Conservation (phyloP, 2,329 filamentous ascomycete species). For the Calonectria fujianensis region DNA sequence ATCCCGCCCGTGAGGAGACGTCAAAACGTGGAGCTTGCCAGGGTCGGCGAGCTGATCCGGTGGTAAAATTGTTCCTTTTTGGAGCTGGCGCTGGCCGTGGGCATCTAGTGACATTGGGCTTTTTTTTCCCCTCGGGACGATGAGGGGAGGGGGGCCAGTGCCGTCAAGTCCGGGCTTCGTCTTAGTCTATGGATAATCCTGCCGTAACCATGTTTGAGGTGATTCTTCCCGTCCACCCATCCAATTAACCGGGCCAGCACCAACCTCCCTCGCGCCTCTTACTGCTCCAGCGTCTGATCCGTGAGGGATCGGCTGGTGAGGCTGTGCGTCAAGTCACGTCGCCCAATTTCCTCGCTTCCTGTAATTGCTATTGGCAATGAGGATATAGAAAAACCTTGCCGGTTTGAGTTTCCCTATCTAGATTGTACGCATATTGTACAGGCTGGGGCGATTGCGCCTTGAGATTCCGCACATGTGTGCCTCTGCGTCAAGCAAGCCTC, state of each 20-base stretch:
- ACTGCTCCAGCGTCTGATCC: not conserved
- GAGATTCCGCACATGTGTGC: not conserved
- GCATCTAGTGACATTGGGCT: conserved; percentile 3
- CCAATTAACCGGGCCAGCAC: conserved; percentile 2
- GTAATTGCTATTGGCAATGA: not conserved
- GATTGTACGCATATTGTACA: not conserved
- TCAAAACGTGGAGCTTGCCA: not conserved
- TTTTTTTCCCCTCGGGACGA: not conserved
- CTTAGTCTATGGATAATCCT: conserved; percentile 15
- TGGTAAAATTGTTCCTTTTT: not conserved
- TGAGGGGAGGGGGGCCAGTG: not conserved
- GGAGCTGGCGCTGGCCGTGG: not conserved
- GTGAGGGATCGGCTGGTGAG: conserved; percentile 1
- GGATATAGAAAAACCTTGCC: not conserved
- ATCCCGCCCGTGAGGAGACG: conserved; percentile 9
- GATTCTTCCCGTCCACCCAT: conserved; percentile 1
- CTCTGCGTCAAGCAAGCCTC: not conserved
- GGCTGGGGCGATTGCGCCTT: not conserved
- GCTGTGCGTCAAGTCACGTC: conserved; percentile 8
- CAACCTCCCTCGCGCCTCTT: conserved; percentile 2
- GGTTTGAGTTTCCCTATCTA: conserved; percentile 2
- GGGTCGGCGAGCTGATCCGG: not conserved
- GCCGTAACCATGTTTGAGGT: conserved; percentile 9
- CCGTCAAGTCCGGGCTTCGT: not conserved
- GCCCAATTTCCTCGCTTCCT: not conserved